phyloP scores from a whole-genome alignment of 768 basidiomycete genomes.

The Tricholoma flavovirens region DNA sequence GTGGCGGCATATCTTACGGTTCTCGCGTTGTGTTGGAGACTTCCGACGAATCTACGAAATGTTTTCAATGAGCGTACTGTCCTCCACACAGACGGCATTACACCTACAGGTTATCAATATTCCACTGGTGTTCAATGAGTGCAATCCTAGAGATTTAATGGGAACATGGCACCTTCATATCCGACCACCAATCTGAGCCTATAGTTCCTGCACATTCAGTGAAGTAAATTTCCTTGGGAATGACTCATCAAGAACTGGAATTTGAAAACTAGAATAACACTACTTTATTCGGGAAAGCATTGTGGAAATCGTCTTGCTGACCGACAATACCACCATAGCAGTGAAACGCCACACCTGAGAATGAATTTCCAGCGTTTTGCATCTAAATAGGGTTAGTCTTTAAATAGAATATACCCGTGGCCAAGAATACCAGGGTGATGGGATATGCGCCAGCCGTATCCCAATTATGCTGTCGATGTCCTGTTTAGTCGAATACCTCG shows the following conservation, averaged over 20 bases:
- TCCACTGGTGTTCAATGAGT: conserved; percentile 12
- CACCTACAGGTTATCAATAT: conserved; percentile 20
- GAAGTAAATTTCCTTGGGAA: conserved; percentile 37
- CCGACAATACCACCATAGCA: conserved; percentile 44
- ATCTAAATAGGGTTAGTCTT: conserved; percentile 25
- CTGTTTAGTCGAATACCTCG: conserved; percentile 14
- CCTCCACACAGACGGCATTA: background rate
- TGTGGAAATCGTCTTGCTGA: conserved; percentile 14
- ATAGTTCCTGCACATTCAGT: conserved; percentile 63
- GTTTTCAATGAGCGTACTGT: background rate
- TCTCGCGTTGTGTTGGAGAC: conserved; percentile 14
- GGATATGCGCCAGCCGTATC: conserved; percentile 58
- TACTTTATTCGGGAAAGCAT: conserved; percentile 16
- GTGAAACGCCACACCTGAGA: conserved; percentile 66
- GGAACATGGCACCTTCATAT: conserved; percentile 53
- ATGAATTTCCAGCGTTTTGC: conserved; percentile 48
- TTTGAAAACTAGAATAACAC: background rate
- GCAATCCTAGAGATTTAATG: background rate
- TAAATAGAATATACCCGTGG: no score
- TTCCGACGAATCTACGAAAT: conserved; percentile 19
- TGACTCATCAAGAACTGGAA: background rate
- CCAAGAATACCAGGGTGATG: conserved; percentile 33
- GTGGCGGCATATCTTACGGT: conserved; percentile 13
- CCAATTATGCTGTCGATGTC: conserved; percentile 62
- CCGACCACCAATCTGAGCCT: conserved; percentile 73